Evolutionary conservation across 1,139 yeast genomes (phyloP), one percentile per base, ranked within the genome.

Genomic region (Suzukiozyma palmioleophila): DNA sequence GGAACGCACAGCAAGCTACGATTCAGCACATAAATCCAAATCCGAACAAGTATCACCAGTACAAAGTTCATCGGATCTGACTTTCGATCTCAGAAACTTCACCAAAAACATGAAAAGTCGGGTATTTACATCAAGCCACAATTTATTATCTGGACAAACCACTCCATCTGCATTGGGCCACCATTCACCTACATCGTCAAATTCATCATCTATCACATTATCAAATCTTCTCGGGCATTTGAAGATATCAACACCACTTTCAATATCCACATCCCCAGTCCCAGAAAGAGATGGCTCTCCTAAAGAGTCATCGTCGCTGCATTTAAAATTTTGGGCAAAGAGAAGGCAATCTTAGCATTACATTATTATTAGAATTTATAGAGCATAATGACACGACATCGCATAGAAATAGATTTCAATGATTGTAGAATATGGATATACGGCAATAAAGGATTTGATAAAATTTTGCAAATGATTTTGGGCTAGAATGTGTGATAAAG

Each of bases 201-300:
- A 39, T 27, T 35, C 47, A n/a, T 52, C 62, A 2, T 46, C 62
- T 10, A 45, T 56, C 7, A 55, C 67, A 7, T 43, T 60, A 12
- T 47, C 62, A 12, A 61, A 55, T 42, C 42, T 63, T 25, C 51
- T 62, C 39, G 64, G 64, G 13, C 66, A 62, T 38, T 50, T 62
- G 37, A 61, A 58, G 42, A 13, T 39, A 43, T 22, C 38, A 36
- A 28, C 31, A n/a, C 31, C 31, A 28, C 15, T 13, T 28, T 28
- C 31, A 8, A 4, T 28, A 28, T 28, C 31, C 4, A 28, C 31
- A 12, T 28, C 38, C 4, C 38, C 38, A 13, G 29, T 35, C 8
- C 30, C 26, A 15, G 38, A 35, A 3, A 29, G 24, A 8, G 31
- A 28, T 15, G 13, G n/a, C 25, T 33, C 25, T 33, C 31, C 30